phyloP scores from a whole-genome alignment of 2,329 filamentous ascomycete species.

The Lachnellula arida region DNA sequence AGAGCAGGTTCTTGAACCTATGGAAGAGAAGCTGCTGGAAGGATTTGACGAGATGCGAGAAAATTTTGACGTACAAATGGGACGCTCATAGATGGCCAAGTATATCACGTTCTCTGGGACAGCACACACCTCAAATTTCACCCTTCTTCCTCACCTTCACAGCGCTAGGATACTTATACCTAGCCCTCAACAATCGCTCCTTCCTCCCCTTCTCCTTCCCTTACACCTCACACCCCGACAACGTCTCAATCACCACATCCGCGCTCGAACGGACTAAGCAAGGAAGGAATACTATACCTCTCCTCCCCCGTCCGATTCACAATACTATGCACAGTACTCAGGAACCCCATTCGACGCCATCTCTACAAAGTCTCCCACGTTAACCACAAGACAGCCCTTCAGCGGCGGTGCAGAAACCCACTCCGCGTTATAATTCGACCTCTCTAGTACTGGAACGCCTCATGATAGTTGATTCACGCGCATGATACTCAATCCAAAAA shows the following conservation, averaged over 20 bases:
- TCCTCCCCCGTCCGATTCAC: neutral
- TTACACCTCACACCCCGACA: neutral
- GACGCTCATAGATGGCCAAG: neutral
- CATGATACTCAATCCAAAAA: neutral
- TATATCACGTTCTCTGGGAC: neutral
- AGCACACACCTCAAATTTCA: neutral
- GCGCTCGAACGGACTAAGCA: neutral
- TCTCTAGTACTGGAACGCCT: neutral
- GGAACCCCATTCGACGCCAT: neutral
- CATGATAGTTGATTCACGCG: neutral
- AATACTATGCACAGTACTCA: neutral
- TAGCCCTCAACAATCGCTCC: neutral
- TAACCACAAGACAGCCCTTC: neutral
- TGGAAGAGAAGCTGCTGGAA: no score
- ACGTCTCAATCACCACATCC: neutral
- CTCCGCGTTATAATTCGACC: neutral
- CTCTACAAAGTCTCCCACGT: neutral
- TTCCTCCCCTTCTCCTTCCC: neutral
- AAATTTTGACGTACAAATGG: neutral
- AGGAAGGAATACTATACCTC: neutral
- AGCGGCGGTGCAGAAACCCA: neutral
- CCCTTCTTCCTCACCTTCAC: neutral
- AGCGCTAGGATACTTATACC: neutral
- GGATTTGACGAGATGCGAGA: no score
- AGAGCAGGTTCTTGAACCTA: no score